A percentile compares a stretch with the other conserved stretches of the same genome.
Evolutionary conservation across 176 grass and related monocot species (phyloP).

Genomic region (Panicum miliaceum): DNA sequence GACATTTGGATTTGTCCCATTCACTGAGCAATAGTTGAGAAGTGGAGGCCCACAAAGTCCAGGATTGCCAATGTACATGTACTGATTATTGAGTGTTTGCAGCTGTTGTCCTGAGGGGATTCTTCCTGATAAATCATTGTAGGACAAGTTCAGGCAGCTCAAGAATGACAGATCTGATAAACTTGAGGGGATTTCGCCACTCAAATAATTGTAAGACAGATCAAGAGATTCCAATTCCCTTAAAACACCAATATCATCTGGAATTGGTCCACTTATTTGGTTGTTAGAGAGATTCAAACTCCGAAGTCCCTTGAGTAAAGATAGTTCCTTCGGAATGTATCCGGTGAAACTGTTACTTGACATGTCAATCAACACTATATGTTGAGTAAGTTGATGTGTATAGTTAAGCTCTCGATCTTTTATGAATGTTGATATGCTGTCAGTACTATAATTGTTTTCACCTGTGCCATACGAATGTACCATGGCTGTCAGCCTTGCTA

Average conservation of each 20-base stretch:
- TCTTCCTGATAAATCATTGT: conserved; percentile 54
- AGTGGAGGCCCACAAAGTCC: conserved; percentile 42
- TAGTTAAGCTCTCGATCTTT: conserved; percentile 19
- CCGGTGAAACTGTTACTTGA: conserved; percentile 36
- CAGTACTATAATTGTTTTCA: neutral
- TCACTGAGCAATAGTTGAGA: neutral
- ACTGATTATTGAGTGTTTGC: conserved; percentile 29
- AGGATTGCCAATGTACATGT: conserved; percentile 28
- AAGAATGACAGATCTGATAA: conserved; percentile 9
- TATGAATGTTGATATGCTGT: neutral
- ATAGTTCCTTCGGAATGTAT: conserved; percentile 6
- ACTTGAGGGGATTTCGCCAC: conserved; percentile 8
- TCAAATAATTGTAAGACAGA: conserved; percentile 29
- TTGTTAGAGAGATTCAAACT: conserved; percentile 35
- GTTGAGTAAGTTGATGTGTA: neutral
- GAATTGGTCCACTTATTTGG: conserved; percentile 18
- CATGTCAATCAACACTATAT: conserved; percentile 11
- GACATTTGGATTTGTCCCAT: neutral
- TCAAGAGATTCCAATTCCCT: conserved; percentile 29
- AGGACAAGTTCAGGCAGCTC: conserved; percentile 43
- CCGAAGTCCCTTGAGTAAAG: conserved; percentile 3
- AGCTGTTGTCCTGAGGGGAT: conserved; percentile 42
- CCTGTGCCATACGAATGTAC: neutral
- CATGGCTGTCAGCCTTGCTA: conserved; percentile 39
- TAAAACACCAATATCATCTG: conserved; percentile 11